Conservation (phyloP, 2,329 filamentous ascomycete genomes). For the Trichoderma afroharzianum region DNA sequence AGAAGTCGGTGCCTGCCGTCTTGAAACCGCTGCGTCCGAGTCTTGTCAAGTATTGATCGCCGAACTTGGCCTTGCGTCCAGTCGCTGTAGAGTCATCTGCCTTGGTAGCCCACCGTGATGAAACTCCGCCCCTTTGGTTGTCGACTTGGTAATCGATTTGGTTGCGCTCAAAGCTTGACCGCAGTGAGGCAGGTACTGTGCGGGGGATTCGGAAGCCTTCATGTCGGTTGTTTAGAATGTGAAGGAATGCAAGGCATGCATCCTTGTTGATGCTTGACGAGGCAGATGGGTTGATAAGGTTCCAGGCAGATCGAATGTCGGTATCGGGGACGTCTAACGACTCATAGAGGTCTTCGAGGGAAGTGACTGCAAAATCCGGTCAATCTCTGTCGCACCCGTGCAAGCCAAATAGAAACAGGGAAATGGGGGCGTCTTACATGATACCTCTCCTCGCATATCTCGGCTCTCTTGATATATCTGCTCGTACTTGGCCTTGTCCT, state of each 20-base stretch:
- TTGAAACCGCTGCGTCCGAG: constrained; percentile 81
- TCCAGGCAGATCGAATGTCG: constrained; percentile 91
- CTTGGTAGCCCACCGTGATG: constrained; percentile 74
- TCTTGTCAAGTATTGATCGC: constrained; percentile 90
- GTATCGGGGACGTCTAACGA: constrained; percentile 70
- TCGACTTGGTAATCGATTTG: constrained; percentile 95
- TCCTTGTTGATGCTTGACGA: constrained; percentile 85
- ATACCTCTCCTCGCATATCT: constrained; percentile 78
- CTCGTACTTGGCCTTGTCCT: constrained; percentile 90
- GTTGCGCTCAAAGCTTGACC: constrained; percentile 88
- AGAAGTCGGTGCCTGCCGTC: constrained; percentile 86
- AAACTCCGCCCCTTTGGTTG: constrained; percentile 59
- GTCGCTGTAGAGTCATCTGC: constrained; percentile 77
- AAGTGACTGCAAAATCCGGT: constrained; percentile 55
- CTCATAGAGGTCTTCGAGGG: constrained; percentile 80
- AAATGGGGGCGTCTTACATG: constrained; percentile 51
- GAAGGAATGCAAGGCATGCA: constrained; percentile 87
- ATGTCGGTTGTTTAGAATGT: constrained; percentile 93
- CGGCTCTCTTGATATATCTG: constrained; percentile 94
- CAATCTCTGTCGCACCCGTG: not conserved
- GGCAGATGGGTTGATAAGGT: constrained; percentile 90
- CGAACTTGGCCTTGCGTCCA: constrained; percentile 93
- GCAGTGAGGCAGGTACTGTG: constrained; percentile 84
- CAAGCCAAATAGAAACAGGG: not conserved
- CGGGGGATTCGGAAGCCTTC: constrained; percentile 93